Evolutionary conservation across 2,329 filamentous ascomycete species (phyloP), one percentile per base, ranked within the genome.

Genomic region (Trichoderma harzianum): DNA sequence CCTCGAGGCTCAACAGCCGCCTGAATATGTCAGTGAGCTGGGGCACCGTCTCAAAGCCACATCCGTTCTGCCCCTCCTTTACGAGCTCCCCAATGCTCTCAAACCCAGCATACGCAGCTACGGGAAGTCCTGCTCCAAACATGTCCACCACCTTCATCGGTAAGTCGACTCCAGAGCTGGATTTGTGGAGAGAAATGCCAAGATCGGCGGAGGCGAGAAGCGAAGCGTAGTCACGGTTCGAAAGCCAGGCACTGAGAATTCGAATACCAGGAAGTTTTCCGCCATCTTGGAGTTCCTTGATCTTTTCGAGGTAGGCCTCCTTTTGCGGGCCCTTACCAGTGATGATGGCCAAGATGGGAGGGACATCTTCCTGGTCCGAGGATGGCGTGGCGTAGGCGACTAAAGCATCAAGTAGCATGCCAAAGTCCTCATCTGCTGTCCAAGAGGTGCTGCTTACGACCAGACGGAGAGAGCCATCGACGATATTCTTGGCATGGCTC

Each of bases 121-220:
- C 96, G 0, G 96, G 96, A 32, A 99, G 84, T 0, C 95, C 96
- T 0, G 95, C 92, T 3, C 96, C 96, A 80, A 99, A 98, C 95
- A 99, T 98, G 80, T 99, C 96, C 16, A 99, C 95, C 1, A 99
- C 94, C 83, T 99, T 99, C 96, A 99, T 99, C 0, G 96, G 96
- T 24, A 99, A 85, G 81, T 99, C 96, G 0, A 99, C 94, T 1
- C 96, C 96, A 3, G 94, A 97, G 75, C 93, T 97, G 16, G 94
- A 98, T 75, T 90, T 97, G 83, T 99, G 96, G 30, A 99, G 84
- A 71, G 93, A 97, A 28, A 99, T 89, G 11, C 96, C 96, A 0
- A 99, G 85, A 77, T 98, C 95, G 3, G 96, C 94, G 58, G 91
- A 91, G 12, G 92, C 93, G 34, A 99, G 89, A 5, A 99, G 86